phyloP scores from a whole-genome alignment of 1,284 basidiomycete species.

The Melanopsichium pennsylvanicum region DNA sequence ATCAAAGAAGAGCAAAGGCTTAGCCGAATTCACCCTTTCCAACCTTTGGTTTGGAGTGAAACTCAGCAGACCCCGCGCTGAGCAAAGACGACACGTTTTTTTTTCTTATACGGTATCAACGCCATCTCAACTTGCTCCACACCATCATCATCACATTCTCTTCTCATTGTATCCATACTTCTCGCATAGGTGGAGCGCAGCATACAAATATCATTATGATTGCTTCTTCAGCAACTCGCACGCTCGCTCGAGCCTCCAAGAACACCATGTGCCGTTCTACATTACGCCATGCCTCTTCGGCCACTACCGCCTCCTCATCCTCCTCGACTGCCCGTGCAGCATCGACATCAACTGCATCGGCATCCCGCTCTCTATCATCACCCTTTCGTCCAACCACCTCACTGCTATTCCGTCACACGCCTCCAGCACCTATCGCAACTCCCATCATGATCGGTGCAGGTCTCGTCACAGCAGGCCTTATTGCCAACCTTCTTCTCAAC shows the following conservation, averaged over 20 bases:
- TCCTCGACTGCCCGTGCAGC: neutral
- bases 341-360: slow-evolving; percentile 2
- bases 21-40: slow-evolving; percentile 11
- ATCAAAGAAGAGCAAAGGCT: neutral
- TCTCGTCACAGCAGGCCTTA: slow-evolving; percentile 56
- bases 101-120: neutral
- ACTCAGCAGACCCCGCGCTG: neutral
- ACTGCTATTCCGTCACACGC: slow-evolving; percentile 40
- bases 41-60: no score
- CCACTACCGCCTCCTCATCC: neutral
- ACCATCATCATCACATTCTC: neutral
- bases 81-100: slow-evolving; percentile 9
- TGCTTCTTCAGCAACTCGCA: slow-evolving; percentile 4
- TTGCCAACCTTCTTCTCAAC: slow-evolving; percentile 51
- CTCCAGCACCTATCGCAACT: slow-evolving; percentile 41
- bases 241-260: slow-evolving; percentile 6
- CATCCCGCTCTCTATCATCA: slow-evolving; percentile 32
- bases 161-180: neutral
- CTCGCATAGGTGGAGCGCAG: no score
- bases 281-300: slow-evolving; percentile 10
- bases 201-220: slow-evolving; percentile 2
- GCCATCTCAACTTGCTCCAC: neutral
- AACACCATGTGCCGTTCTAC: neutral
- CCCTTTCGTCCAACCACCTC: slow-evolving; percentile 41
- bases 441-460: slow-evolving; percentile 57